phyloP scores from a whole-genome alignment of 2,329 filamentous ascomycete species.

The Phoma sp. region DNA sequence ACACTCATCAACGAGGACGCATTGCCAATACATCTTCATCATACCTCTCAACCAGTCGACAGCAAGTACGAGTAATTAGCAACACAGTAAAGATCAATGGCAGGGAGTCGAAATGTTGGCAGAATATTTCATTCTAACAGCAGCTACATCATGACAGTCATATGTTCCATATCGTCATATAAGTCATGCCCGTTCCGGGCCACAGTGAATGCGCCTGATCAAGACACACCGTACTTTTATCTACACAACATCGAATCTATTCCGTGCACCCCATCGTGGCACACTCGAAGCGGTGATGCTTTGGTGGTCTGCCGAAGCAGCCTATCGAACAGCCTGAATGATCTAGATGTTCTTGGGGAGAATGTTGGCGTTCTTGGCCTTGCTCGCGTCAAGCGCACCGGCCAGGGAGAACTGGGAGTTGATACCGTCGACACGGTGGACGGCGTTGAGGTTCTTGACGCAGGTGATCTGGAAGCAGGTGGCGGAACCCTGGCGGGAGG shows the following conservation, averaged over 20 bases:
- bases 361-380: conserved; percentile 37
- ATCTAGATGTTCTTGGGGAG: conserved; percentile 15
- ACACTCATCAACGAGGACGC: no score
- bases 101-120: not conserved
- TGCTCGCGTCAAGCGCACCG: conserved; percentile 65
- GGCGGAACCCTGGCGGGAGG: conserved; percentile 80
- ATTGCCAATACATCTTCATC: no score
- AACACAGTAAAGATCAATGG: no score
- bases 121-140: conserved; percentile 14
- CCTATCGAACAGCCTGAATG: not conserved
- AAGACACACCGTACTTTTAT: conserved; percentile 1
- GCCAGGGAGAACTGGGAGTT: conserved; percentile 70
- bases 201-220: not conserved
- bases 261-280: not conserved
- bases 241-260: not conserved
- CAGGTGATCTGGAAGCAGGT: conserved; percentile 87
- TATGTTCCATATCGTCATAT: conserved; percentile 14
- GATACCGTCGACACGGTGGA: conserved; percentile 79
- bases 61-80: no score
- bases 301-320: not conserved
- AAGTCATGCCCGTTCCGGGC: conserved; percentile 2
- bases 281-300: not conserved
- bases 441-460: conserved; percentile 90
- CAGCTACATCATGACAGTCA: conserved; percentile 12
- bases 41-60: no score